Evolutionary conservation across 371 early-diverging fungal species (phyloP).

Genomic region (Blakeslea trispora): DNA sequence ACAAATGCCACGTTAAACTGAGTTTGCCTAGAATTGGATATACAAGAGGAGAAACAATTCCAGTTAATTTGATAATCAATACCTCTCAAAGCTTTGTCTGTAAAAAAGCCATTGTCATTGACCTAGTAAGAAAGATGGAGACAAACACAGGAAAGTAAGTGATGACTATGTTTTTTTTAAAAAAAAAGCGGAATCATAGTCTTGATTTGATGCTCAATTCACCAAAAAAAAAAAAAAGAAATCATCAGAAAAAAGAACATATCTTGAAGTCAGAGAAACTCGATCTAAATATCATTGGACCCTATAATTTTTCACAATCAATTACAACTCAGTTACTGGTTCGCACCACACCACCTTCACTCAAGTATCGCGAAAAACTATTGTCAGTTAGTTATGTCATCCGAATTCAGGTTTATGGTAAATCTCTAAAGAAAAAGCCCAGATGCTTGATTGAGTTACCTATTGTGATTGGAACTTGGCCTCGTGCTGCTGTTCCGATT

Average conservation of each 20-base stretch:
- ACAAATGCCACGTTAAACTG: slow-evolving; percentile 27
- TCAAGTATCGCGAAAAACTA: slow-evolving; percentile 27
- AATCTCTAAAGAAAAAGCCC: slow-evolving; percentile 11
- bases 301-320: slow-evolving; percentile 38
- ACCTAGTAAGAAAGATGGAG: slow-evolving; percentile 33
- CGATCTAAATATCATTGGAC: slow-evolving; percentile 41
- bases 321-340: slow-evolving; percentile 31
- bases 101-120: slow-evolving; percentile 27
- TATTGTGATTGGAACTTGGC: slow-evolving; percentile 42
- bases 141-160: slow-evolving; percentile 27
- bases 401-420: slow-evolving; percentile 20
- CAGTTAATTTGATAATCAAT: slow-evolving; percentile 32
- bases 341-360: slow-evolving; percentile 39
- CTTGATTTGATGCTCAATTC: no score
- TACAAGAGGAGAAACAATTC: slow-evolving; percentile 46
- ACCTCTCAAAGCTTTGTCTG: slow-evolving; percentile 23
- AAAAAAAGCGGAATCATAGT: no score
- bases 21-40: slow-evolving; percentile 42
- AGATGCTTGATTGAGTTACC: slow-evolving; percentile 30
- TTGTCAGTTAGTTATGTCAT: slow-evolving; percentile 38
- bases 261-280: slow-evolving; percentile 30
- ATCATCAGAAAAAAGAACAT: slow-evolving; percentile 26
- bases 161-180: background rate
- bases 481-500: slow-evolving; percentile 40
- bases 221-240: no score